These are phyloP conservation scores for Aspergillus bertholletiae DNA, from an alignment of 495 filamentous ascomycete species.

Conservation along the genomic window DNA sequence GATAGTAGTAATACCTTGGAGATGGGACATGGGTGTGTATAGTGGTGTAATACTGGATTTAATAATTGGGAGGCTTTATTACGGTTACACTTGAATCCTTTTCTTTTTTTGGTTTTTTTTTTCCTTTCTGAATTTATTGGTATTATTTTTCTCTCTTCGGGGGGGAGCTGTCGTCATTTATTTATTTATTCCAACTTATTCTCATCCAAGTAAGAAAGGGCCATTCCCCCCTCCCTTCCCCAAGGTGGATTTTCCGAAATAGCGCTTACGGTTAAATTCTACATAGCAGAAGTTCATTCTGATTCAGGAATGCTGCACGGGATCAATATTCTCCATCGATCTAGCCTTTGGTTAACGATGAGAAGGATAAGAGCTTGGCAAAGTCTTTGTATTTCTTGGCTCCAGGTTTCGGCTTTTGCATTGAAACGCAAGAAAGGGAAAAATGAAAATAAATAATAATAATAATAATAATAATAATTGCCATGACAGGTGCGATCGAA, in stretches of 20 bases:
- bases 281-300: slow-evolving; percentile 9
- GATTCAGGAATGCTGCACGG: slow-evolving; percentile 2
- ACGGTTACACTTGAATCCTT: background rate
- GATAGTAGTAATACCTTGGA: slow-evolving; percentile 1
- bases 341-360: background rate
- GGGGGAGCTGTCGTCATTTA: background rate
- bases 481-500: background rate
- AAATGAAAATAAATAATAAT: too few species aligned
- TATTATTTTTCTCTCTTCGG: background rate
- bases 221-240: too few species aligned
- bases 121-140: background rate
- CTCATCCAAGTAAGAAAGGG: background rate
- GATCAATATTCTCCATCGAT: slow-evolving; percentile 1
- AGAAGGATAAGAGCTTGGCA: slow-evolving; percentile 6
- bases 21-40: background rate
- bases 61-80: background rate
- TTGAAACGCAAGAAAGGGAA: background rate
- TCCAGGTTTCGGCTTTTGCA: background rate
- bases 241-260: background rate
- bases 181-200: background rate
- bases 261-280: background rate
- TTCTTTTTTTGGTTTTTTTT: background rate
- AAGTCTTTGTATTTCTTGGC: slow-evolving; percentile 1
- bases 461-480: too few species aligned
- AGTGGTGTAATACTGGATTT: background rate